These are phyloP conservation scores for Echium plantagineum DNA, from an alignment of 257 asterid species.

Conservation along the genomic window DNA sequence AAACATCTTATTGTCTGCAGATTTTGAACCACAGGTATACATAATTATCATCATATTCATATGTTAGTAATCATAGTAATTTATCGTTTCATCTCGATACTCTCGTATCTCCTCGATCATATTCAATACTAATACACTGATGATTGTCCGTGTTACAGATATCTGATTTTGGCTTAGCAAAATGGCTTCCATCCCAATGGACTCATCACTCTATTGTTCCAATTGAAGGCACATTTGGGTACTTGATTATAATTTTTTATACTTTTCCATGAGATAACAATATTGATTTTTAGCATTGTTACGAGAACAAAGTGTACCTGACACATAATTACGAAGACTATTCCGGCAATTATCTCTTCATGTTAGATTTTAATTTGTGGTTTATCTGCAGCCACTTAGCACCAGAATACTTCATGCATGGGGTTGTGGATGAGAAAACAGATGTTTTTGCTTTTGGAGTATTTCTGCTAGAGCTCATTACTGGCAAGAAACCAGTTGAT, in stretches of 20 bases:
- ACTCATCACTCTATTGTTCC: conserved; percentile 89
- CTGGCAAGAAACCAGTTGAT: conserved; percentile 87
- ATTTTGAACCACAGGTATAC: conserved; percentile 81
- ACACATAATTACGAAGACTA: too few relatives aligned
- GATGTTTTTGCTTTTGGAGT: conserved; percentile 97
- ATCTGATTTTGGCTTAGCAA: conserved; percentile 91
- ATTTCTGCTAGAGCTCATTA: conserved; percentile 63
- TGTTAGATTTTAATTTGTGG: neutral
- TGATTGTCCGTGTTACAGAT: conserved; percentile 34
- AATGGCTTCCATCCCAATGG: conserved; percentile 99
- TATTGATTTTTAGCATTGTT: neutral
- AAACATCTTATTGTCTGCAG: conserved; percentile 49
- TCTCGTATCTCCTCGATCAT: too few relatives aligned
- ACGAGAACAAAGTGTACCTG: too few relatives aligned
- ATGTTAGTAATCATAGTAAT: neutral
- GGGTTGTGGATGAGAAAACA: conserved; percentile 93
- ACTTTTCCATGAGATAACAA: neutral
- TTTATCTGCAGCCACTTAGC: conserved; percentile 58
- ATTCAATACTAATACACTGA: neutral
- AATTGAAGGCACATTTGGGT: conserved; percentile 98
- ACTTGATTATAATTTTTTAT: neutral
- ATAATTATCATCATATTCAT: neutral
- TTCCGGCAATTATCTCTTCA: too few relatives aligned
- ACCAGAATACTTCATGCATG: conserved; percentile 96
- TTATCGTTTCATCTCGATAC: too few relatives aligned